A percentile compares a stretch with the other conserved stretches of the same genome.
Evolutionary conservation across 164 flowering plant species (phyloP).

Genomic region (Vitis labrusca): DNA sequence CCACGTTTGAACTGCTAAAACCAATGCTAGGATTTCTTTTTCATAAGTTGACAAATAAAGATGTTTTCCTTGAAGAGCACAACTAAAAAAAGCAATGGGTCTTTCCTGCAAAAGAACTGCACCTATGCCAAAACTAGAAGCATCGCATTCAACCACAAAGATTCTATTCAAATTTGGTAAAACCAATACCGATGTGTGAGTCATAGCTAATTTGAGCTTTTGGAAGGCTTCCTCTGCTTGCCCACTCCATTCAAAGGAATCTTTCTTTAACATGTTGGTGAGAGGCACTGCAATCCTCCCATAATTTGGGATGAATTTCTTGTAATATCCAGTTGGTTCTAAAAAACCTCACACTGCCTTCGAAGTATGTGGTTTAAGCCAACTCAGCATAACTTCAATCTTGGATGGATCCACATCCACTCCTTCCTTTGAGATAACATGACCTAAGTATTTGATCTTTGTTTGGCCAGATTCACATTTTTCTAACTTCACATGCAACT

Average conservation of each 20-base stretch:
- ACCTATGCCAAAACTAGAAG: neutral
- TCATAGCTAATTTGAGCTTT: neutral
- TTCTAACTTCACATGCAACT: neutral
- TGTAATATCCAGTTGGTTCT: neutral
- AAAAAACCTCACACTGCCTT: neutral
- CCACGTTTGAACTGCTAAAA: neutral
- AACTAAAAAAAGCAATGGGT: neutral
- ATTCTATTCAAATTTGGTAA: constrained; percentile 1
- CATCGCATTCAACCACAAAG: constrained; percentile 2
- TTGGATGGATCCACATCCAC: neutral
- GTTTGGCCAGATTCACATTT: neutral
- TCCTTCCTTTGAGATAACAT: neutral
- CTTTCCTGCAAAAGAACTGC: neutral
- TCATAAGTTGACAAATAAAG: neutral
- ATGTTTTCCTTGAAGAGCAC: neutral
- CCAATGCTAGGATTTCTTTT: neutral
- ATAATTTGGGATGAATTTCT: neutral
- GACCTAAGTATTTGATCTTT: neutral
- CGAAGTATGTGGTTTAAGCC: neutral
- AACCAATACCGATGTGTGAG: neutral
- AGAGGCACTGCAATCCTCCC: neutral
- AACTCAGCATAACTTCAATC: neutral
- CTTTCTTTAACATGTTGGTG: neutral
- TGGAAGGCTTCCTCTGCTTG: neutral
- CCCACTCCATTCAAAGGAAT: neutral